phyloP scores from a whole-genome alignment of 192 early-diverging fungal genomes.

The Mortierella alpina region DNA sequence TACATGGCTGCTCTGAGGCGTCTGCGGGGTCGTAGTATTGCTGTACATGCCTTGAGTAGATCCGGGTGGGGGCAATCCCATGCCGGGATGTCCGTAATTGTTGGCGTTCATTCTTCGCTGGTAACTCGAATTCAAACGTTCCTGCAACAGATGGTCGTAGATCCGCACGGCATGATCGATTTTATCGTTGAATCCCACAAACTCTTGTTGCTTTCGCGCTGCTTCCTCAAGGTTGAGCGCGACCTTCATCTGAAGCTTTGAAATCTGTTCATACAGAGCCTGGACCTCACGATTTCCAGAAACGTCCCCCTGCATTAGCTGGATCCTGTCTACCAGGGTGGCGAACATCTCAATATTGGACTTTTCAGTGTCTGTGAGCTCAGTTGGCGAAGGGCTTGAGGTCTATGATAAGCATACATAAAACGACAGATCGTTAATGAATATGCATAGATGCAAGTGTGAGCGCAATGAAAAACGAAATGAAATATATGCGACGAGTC shows the following conservation, averaged over 20 bases:
- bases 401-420: slow-evolving; percentile 3
- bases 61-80: neutral
- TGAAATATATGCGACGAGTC: neutral
- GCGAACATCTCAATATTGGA: slow-evolving; percentile 94
- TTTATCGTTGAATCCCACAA: slow-evolving; percentile 49
- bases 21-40: slow-evolving; percentile 8
- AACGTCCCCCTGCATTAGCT: slow-evolving; percentile 81
- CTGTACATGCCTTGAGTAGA: slow-evolving; percentile 20
- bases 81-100: slow-evolving; percentile 32
- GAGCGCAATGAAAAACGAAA: neutral
- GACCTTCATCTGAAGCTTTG: slow-evolving; percentile 89
- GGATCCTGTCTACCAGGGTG: slow-evolving; percentile 84
- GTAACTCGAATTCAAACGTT: slow-evolving; percentile 38
- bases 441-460: neutral
- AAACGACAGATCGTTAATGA: neutral
- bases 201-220: slow-evolving; percentile 76
- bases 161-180: slow-evolving; percentile 52
- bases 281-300: slow-evolving; percentile 82
- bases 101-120: slow-evolving; percentile 36
- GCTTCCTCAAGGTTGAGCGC: slow-evolving; percentile 79
- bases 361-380: slow-evolving; percentile 82
- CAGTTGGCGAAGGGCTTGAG: slow-evolving; percentile 57
- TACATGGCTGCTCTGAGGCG: slow-evolving; percentile 31
- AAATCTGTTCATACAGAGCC: slow-evolving; percentile 87
- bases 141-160: slow-evolving; percentile 45